Evolutionary conservation across 371 early-diverging fungal genomes (phyloP), one percentile per base, ranked within the genome.

Genomic region (Capniomyces stellatus): DNA sequence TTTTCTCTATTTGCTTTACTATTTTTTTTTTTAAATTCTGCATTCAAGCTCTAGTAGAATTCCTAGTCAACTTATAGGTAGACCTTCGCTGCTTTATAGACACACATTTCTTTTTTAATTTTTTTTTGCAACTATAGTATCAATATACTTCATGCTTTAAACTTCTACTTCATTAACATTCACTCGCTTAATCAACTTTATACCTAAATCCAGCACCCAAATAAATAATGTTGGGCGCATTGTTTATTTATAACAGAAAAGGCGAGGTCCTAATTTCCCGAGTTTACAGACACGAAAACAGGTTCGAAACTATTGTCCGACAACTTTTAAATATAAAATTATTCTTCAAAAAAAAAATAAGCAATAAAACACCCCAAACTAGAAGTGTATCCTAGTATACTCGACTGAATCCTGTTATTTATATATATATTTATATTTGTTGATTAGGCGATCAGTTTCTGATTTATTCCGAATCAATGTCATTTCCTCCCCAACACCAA

Each of bases 251-350:
- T 61, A 93, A 89, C 70, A 87, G 85, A 58, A 94, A 94, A 64
- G 96, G 97, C 30, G 96, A 96, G 64, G 91, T 94, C n/a, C 87
- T 96, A 52, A 92, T 96, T 58, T 91, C 92, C 23, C 77, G 96
- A 55, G 71, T 90, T 23, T 95, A 92, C 64, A 78, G 95, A 31
- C 85, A 86, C 56, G 97, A 96, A 65, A 75, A 90, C 43, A 90
- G 87, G 93, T 91, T 76, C 65, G 67, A 55, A 29, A 12, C 28
- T 40, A 21, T 21, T 35, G 27, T 54, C 39, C 21, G 22, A 44
- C 29, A 25, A 12, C 19, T 50, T 28, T 54, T 46, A 6, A 22
- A 21, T 39, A 29, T 46, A 41, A 24, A 52, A 18, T 28, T 23
- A 18, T 13, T 25, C 41, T 30, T 49, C 43, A 46, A 29, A n/a